These are phyloP conservation scores for Xylaria sp. DNA, from an alignment of 2,329 filamentous ascomycete species.

Conservation along the genomic window DNA sequence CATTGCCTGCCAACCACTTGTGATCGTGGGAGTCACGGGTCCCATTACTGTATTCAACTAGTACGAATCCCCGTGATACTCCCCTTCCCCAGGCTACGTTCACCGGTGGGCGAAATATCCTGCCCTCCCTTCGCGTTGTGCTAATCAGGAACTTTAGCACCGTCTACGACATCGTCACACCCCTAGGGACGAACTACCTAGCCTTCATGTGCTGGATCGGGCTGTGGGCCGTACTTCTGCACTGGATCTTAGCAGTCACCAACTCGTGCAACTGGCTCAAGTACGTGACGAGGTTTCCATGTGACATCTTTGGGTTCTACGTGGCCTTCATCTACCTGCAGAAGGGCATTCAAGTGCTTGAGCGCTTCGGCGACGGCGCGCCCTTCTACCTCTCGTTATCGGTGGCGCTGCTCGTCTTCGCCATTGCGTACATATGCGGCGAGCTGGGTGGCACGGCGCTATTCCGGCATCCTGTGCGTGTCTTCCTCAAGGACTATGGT, in stretches of 20 bases:
- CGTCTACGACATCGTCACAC: slow-evolving; percentile 86
- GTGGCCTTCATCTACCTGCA: slow-evolving; percentile 92
- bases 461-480: slow-evolving; percentile 78
- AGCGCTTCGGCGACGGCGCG: slow-evolving; percentile 73
- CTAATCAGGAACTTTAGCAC: slow-evolving; percentile 61
- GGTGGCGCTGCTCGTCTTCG: slow-evolving; percentile 80
- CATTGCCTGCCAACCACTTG: slow-evolving; percentile 83
- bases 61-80: slow-evolving; percentile 50
- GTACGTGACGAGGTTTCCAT: slow-evolving; percentile 91
- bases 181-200: slow-evolving; percentile 82
- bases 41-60: slow-evolving; percentile 96
- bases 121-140: neutral
- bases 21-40: slow-evolving; percentile 91
- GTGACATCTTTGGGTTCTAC: slow-evolving; percentile 94
- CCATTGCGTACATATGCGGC: slow-evolving; percentile 78
- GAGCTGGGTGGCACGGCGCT: slow-evolving; percentile 78
- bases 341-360: slow-evolving; percentile 88
- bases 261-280: slow-evolving; percentile 90
- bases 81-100: neutral
- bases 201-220: slow-evolving; percentile 94
- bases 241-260: slow-evolving; percentile 83
- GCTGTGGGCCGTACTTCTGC: slow-evolving; percentile 86
- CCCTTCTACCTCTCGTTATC: slow-evolving; percentile 84
- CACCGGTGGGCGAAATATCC: neutral
- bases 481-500: slow-evolving; percentile 91